Percentiles rank a stretch among this genome's conserved stretches.
Conservation (phyloP, 805 yeast species). For the Spathaspora sp. region DNA sequence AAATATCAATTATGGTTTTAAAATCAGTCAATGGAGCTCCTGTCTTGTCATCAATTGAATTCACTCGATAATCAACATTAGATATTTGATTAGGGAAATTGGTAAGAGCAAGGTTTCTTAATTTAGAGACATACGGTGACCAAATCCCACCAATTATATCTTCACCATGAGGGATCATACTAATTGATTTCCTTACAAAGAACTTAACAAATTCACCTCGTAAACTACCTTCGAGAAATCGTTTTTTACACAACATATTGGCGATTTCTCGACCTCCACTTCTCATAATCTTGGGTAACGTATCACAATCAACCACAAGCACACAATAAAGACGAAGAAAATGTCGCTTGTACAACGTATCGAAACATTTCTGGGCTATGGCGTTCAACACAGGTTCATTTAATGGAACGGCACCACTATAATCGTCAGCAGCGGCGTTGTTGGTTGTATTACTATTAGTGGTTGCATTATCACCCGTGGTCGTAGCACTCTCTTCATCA, state of each 20-base stretch:
- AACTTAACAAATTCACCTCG: slow-evolving; percentile 81
- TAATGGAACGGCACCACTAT: slow-evolving; percentile 36
- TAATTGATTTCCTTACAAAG: slow-evolving; percentile 58
- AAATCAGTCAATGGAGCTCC: slow-evolving; percentile 73
- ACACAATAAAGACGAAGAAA: slow-evolving; percentile 78
- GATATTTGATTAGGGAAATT: slow-evolving; percentile 73
- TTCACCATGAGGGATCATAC: slow-evolving; percentile 67
- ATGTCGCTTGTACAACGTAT: slow-evolving; percentile 47
- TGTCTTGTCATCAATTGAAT: slow-evolving; percentile 75
- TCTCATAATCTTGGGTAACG: slow-evolving; percentile 78
- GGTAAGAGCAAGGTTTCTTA: slow-evolving; percentile 57
- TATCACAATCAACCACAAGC: slow-evolving; percentile 71
- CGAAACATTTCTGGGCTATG: slow-evolving; percentile 43
- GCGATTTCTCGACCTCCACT: slow-evolving; percentile 92
- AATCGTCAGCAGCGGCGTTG: neutral
- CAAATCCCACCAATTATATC: slow-evolving; percentile 81
- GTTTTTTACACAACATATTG: slow-evolving; percentile 75
- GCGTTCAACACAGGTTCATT: slow-evolving; percentile 41
- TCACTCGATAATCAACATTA: slow-evolving; percentile 72
- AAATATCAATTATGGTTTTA: slow-evolving; percentile 62
- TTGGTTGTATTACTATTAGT: no score
- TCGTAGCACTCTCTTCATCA: slow-evolving; percentile 16
- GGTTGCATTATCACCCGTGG: slow-evolving; percentile 4
- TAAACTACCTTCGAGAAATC: slow-evolving; percentile 74
- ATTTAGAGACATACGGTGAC: slow-evolving; percentile 71